Evolutionary conservation across 371 early-diverging fungal genomes (phyloP).

Genomic region (Chytridium lagenaria): DNA sequence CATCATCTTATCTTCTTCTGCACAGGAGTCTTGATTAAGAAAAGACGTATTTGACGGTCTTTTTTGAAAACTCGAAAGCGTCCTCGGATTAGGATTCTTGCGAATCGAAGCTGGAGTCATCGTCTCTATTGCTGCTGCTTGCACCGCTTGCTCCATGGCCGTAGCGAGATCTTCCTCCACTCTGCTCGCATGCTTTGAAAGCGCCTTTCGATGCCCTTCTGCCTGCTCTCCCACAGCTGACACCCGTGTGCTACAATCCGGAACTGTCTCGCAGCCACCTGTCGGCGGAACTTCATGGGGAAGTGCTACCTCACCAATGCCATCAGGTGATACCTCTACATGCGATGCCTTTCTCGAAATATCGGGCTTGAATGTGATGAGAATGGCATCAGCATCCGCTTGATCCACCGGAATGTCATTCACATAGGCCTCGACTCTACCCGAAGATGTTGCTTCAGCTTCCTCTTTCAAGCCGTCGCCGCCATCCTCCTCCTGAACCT

Average conservation of each 20-base stretch:
- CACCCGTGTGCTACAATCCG: neutral
- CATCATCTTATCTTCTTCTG: neutral
- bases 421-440: neutral
- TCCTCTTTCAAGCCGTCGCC: neutral
- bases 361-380: neutral
- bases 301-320: neutral
- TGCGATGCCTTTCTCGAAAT: neutral
- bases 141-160: slow-evolving; percentile 14
- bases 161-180: neutral
- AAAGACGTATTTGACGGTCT: slow-evolving; percentile 6
- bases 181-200: neutral
- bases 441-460: neutral
- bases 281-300: neutral
- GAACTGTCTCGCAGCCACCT: neutral
- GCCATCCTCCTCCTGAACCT: slow-evolving; percentile 8
- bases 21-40: neutral
- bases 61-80: slow-evolving; percentile 7
- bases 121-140: neutral
- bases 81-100: neutral
- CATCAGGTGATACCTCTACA: neutral
- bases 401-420: neutral
- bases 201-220: neutral
- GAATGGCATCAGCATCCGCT: neutral
- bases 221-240: neutral
- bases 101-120: neutral